Evolutionary conservation across 305 asterid species (phyloP).

Genomic region (Fraxinus dipetala): DNA sequence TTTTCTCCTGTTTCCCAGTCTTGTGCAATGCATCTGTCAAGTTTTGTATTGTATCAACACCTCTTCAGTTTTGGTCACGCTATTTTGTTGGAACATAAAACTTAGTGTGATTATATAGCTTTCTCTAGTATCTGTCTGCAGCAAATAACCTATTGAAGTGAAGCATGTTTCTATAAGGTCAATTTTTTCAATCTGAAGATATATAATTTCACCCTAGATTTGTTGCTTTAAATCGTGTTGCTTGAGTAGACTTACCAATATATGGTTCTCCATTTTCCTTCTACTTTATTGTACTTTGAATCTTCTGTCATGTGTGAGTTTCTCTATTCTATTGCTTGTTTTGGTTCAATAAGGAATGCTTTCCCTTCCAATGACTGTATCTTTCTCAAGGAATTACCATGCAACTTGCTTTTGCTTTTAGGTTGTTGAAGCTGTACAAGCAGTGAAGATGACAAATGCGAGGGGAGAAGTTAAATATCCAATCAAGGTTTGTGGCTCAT

Average conservation of each 20-base stretch:
- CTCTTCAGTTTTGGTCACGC: background rate
- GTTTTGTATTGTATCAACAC: background rate
- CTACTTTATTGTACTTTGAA: background rate
- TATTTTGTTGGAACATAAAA: background rate
- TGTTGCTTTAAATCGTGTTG: background rate
- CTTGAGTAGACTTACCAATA: conserved; percentile 4
- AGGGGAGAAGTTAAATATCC: conserved; percentile 79
- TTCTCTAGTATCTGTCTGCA: background rate
- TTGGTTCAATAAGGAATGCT: background rate
- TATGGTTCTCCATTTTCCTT: background rate
- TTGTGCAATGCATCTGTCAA: background rate
- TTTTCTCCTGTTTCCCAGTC: background rate
- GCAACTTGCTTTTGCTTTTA: conserved; percentile 22
- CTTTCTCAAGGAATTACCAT: background rate
- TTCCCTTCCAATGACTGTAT: background rate
- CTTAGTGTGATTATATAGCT: background rate
- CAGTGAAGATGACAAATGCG: conserved; percentile 76
- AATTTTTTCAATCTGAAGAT: background rate
- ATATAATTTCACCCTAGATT: background rate
- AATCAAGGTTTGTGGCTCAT: conserved; percentile 56
- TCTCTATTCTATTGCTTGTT: background rate
- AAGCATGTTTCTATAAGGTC: background rate
- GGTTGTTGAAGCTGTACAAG: conserved; percentile 84
- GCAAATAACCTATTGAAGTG: background rate
- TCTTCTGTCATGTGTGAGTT: background rate